Conservation (phyloP, 169 alveolate genomes). For the Cyclospora cayetanensis region DNA sequence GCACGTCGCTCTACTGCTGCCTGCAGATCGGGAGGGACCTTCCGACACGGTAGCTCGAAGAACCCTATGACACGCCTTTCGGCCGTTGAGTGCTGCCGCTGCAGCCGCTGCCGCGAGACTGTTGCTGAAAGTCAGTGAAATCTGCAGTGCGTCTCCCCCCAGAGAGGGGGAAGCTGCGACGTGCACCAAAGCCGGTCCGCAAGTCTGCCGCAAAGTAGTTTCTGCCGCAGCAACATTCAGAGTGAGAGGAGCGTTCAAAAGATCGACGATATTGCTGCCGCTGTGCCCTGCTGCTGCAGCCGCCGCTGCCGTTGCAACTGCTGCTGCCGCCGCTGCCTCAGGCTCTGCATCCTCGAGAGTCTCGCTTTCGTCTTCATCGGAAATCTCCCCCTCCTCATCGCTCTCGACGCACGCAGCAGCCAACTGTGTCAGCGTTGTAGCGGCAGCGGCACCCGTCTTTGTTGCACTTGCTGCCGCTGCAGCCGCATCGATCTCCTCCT, state of each 20-base stretch:
- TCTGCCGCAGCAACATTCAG: conserved; percentile 12
- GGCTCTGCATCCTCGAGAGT: neutral
- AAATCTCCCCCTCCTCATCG: conserved; percentile 19
- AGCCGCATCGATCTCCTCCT: neutral
- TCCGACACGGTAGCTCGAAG: neutral
- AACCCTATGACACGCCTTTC: conserved; percentile 1
- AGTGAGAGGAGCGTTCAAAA: neutral
- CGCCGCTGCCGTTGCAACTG: conserved; percentile 36
- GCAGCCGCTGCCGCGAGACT: conserved; percentile 15
- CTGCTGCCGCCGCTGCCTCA: conserved; percentile 40
- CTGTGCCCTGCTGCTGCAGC: neutral
- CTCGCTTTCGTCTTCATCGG: neutral
- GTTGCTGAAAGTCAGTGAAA: neutral
- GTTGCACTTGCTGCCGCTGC: neutral
- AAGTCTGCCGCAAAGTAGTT: neutral
- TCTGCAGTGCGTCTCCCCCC: neutral
- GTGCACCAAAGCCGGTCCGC: neutral
- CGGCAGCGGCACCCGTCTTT: neutral
- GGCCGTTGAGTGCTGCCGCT: conserved; percentile 14
- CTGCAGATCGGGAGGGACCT: conserved; percentile 21
- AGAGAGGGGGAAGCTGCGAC: neutral
- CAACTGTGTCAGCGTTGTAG: neutral
- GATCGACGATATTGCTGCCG: conserved; percentile 14
- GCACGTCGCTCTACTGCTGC: neutral
- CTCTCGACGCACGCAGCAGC: conserved; percentile 40